Evolutionary conservation across 1,284 basidiomycete genomes (phyloP).

Genomic region (Exobasidium rhododendri): DNA sequence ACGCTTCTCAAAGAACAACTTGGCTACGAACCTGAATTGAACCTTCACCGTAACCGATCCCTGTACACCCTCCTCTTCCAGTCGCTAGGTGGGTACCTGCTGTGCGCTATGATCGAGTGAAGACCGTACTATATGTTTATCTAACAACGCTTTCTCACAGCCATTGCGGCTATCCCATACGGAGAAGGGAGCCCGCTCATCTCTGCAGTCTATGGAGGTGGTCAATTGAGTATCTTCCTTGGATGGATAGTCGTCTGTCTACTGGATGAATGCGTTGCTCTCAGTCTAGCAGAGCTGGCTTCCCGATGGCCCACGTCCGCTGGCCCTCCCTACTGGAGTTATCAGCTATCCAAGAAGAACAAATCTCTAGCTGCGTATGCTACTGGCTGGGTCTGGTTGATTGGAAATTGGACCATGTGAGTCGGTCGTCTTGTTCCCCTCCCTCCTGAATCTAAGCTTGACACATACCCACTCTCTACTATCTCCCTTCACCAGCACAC

Average conservation of each 20-base stretch:
- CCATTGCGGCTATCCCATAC: conserved; percentile 22
- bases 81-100: conserved; percentile 4
- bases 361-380: conserved; percentile 12
- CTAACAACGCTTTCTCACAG: background rate
- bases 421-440: too few species aligned
- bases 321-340: conserved; percentile 17
- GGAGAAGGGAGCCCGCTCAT: conserved; percentile 16
- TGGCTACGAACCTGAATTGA: conserved; percentile 15
- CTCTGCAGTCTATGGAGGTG: conserved; percentile 17
- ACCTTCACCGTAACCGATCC: conserved; percentile 12
- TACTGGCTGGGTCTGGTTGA: conserved; percentile 19
- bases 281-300: conserved; percentile 18
- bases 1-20: conserved; percentile 2
- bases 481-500: too few species aligned
- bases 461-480: too few species aligned
- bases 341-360: conserved; percentile 11
- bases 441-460: too few species aligned
- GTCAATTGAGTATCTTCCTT: conserved; percentile 19
- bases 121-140: too few species aligned
- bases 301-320: conserved; percentile 15
- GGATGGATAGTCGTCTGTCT: conserved; percentile 18
- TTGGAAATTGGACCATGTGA: conserved; percentile 20
- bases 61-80: conserved; percentile 19
- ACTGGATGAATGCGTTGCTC: conserved; percentile 17
- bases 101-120: too few species aligned